Evolutionary conservation across 2,329 filamentous ascomycete genomes (phyloP), one percentile per base, ranked within the genome.

Genomic region (Colletotrichum sansevieriae): DNA sequence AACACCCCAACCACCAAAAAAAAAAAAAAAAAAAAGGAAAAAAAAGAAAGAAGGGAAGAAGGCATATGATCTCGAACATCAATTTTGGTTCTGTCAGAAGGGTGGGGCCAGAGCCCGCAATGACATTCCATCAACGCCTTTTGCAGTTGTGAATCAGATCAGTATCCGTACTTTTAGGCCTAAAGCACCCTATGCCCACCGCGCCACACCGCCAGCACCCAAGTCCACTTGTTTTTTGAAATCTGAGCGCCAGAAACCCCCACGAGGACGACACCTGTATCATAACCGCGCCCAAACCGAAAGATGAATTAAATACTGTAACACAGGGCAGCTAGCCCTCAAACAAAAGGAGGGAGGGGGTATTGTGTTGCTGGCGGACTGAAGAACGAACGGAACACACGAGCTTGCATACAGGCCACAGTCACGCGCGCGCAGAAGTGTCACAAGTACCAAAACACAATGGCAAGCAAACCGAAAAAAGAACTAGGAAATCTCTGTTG

Each of bases 401-500:
- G 22, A 33, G 22, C 39, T 33, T 29, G 59, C 47, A 54, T 44
- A 62, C 39, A 62, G 22, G 49, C 59, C 33, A 44, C 59, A 52
- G 49, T 69, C 66, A 61, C 66, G 56, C 56, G 47, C 55, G 47
- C 47, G 12, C 6, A 56, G 20, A 59, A 65, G 22, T 51, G 47
- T 68, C 65, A 68, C 65, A 66, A 68, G 13, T 62, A 63, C 56
- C 35, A 66, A 62, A 39, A 67, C 49, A 49, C 56, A 60, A 64
- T 15, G 56, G 51, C 55, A 61, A 66, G 66, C 62, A 66, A 61
- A 66, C 62, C 49, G 63, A 65, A 61, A 61, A 61, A 61, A 43
- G 25, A 66, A 55, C 56, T 69, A 66, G 66, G 66, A 69, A 69
- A 69, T 69, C 62, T 69, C 62, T 69, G 66, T 69, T 69, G 66